These are phyloP conservation scores for Erythrobasidium hasegawianum DNA, from an alignment of 1,284 basidiomycete species.

Conservation along the genomic window DNA sequence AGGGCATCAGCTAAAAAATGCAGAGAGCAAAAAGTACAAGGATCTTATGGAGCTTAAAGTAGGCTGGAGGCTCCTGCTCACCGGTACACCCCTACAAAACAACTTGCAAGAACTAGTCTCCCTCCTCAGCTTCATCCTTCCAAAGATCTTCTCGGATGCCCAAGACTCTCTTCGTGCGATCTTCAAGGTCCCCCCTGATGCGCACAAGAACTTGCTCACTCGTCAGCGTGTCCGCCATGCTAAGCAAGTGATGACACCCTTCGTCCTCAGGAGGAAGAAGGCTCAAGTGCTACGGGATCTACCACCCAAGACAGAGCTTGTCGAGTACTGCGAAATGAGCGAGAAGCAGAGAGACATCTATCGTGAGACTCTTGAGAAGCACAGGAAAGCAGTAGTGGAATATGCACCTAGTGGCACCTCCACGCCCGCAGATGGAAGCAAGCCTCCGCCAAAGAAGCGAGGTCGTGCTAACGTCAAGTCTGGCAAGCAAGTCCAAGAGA, in stretches of 20 bases:
- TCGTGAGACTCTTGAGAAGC: slow-evolving; percentile 74
- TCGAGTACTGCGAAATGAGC: slow-evolving; percentile 94
- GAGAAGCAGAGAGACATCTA: slow-evolving; percentile 77
- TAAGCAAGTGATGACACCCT: slow-evolving; percentile 99
- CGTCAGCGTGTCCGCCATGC: slow-evolving; percentile 59
- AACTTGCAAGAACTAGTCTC: slow-evolving; percentile 91
- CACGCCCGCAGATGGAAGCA: slow-evolving; percentile 48
- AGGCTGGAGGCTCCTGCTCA: slow-evolving; percentile 85
- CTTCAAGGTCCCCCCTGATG: slow-evolving; percentile 91
- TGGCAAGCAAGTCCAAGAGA: slow-evolving; percentile 38
- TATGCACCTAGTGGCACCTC: slow-evolving; percentile 44
- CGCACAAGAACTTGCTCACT: slow-evolving; percentile 77
- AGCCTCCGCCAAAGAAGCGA: slow-evolving; percentile 48
- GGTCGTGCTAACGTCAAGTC: slow-evolving; percentile 50
- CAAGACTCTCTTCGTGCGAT: slow-evolving; percentile 79
- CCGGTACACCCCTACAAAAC: slow-evolving; percentile 86
- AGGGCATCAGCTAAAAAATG: slow-evolving; percentile 94
- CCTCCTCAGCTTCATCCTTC: slow-evolving; percentile 95
- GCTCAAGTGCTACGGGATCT: slow-evolving; percentile 89
- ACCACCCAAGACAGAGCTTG: slow-evolving; percentile 83
- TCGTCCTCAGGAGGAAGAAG: slow-evolving; percentile 91
- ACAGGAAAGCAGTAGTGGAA: slow-evolving; percentile 73
- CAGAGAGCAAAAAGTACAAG: slow-evolving; percentile 89
- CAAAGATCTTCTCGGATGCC: slow-evolving; percentile 74
- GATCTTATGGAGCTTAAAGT: slow-evolving; percentile 79